phyloP scores from a whole-genome alignment of 2,329 filamentous ascomycete species.

The Apiospora koreana region DNA sequence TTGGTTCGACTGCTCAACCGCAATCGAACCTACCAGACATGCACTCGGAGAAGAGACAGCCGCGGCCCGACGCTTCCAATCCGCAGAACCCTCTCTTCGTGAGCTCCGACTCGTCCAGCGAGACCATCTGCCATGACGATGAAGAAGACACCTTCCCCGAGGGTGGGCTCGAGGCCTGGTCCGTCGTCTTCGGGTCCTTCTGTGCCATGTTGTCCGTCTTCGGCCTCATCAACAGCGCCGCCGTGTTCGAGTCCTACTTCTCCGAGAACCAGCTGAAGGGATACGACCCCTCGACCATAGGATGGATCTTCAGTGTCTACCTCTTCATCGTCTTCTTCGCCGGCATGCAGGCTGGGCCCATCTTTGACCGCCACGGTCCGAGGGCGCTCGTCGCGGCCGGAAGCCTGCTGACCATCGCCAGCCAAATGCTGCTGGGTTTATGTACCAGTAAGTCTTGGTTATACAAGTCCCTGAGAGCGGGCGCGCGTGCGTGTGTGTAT shows the following conservation, averaged over 20 bases:
- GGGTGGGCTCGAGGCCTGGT: conserved; percentile 13
- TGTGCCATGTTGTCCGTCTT: conserved; percentile 9
- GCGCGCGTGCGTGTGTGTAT: too few species aligned
- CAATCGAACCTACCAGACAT: background rate
- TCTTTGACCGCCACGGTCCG: conserved; percentile 50
- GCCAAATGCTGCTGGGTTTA: conserved; percentile 16
- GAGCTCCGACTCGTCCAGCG: background rate
- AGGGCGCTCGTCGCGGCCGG: conserved; percentile 40
- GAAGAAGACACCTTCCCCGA: conserved; percentile 12
- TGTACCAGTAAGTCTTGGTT: conserved; percentile 8
- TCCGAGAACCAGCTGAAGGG: conserved; percentile 42
- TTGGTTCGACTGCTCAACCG: conserved; percentile 13
- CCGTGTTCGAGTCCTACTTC: conserved; percentile 50
- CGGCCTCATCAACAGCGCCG: conserved; percentile 49
- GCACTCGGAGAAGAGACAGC: background rate
- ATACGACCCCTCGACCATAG: conserved; percentile 45
- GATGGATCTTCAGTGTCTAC: conserved; percentile 50
- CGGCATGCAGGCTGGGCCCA: conserved; percentile 44
- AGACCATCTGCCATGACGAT: background rate
- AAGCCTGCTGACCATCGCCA: conserved; percentile 22
- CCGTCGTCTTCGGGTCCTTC: conserved; percentile 12
- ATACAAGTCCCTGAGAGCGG: background rate
- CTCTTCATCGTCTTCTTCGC: conserved; percentile 45
- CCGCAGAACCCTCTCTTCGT: background rate
- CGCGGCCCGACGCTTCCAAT: background rate